Base-by-base conservation (phyloP, 2,329 filamentous ascomycete species). In the Eutypella sp. region DNA sequence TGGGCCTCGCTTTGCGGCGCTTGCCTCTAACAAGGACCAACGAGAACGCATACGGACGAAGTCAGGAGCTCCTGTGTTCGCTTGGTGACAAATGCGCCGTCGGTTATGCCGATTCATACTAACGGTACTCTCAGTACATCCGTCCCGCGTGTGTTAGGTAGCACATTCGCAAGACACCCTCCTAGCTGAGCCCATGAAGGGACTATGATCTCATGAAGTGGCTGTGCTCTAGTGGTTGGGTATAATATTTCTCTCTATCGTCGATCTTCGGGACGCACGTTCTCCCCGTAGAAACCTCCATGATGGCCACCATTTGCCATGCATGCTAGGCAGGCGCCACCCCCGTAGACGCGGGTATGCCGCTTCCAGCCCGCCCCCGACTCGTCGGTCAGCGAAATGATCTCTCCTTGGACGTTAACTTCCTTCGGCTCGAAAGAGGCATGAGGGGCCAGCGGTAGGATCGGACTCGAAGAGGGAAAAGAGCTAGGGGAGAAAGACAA, bases 341-440 rank as follows among this genome's bases (percentile, higher is more conserved):
- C 78, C 23, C 77, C 77, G 51, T 80, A 81, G 22, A 81, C 78
- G 22, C 76, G 71, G 15, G 78, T 82, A 58, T 82, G 78, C 31
- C 76, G 71, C 54, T 69, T 75, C 78, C 77, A 82, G 36, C 70
- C 71, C 16, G 70, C 67, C 4, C 74, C 75, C 11, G 68, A 64
- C 46, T 67, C 66, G 55, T 78, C 71, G 46, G 72, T 61, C 11
- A 72, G 65, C 8, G 72, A 73, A 34, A 78, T 67, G 45, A 76
- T 73, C 55, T 79, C 74, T 23, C 74, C 76, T 40, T 73, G 67
- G 4, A 76, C 64, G 42, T 70, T 66, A 29, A 73, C 65, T 46
- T 70, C 67, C 13, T 60, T 60, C 34, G 59, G 56, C 8, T 62
- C 61, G 15, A 55, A 60, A 54, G 54, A 62, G 10, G 63, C 59